phyloP scores from a whole-genome alignment of 2,329 filamentous ascomycete genomes.

The Fusarium chaquense region DNA sequence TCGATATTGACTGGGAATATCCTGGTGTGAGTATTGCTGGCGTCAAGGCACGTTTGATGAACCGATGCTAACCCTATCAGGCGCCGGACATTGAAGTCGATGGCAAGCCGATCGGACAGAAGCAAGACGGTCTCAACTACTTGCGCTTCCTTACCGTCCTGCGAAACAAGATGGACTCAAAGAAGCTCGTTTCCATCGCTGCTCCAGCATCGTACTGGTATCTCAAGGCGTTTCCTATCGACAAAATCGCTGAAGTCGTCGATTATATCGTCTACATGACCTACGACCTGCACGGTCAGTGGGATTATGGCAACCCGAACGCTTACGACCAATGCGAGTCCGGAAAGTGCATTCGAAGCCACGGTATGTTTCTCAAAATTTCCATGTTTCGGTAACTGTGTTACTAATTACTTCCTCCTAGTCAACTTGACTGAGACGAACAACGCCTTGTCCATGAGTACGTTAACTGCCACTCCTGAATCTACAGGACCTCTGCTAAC shows the following conservation, averaged over 20 bases:
- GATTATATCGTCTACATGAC: slow-evolving; percentile 50
- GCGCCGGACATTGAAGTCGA: neutral
- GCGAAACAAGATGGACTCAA: neutral
- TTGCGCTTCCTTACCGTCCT: neutral
- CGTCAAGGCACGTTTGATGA: neutral
- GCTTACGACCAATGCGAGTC: slow-evolving; percentile 1
- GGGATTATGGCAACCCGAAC: neutral
- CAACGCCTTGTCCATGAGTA: slow-evolving; percentile 49
- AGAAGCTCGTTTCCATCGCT: slow-evolving; percentile 47
- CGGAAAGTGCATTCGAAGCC: neutral
- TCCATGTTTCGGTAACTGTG: too few relatives aligned
- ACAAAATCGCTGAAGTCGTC: slow-evolving; percentile 41
- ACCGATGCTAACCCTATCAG: neutral
- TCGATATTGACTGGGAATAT: slow-evolving; percentile 60
- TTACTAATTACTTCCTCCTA: neutral
- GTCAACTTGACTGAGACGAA: slow-evolving; percentile 55
- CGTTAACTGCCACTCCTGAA: neutral
- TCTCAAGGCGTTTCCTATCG: slow-evolving; percentile 49
- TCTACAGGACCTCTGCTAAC: neutral
- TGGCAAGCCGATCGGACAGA: neutral
- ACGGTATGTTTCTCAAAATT: neutral
- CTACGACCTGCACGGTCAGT: slow-evolving; percentile 28
- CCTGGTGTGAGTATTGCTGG: slow-evolving; percentile 38
- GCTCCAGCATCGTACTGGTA: slow-evolving; percentile 53
- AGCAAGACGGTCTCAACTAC: neutral